Base-by-base conservation (phyloP, 441 rosid genomes). In the Jatropha podagrica region DNA sequence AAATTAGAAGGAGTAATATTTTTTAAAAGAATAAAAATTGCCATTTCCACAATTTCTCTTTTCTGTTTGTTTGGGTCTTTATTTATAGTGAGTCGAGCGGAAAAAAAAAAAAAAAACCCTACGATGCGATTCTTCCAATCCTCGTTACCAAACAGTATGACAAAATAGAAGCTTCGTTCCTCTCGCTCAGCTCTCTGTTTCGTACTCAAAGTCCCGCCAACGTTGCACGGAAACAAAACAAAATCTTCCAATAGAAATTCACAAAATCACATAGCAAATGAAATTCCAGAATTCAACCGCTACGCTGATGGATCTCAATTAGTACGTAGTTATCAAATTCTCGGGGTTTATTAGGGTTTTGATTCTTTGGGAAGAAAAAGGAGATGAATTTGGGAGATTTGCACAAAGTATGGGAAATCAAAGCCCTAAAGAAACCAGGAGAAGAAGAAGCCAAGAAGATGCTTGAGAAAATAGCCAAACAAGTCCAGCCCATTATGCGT, bases 401-500 rank as follows among this genome's bases (percentile, higher is more conserved):
- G 65, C 74, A 92, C 83, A 92, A 86, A 78, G 95, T 93, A 13
- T 95, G 95, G 99, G 97, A 95, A 77, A 81, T 84, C 49, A 91
- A 86, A 77, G 88, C 97, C 56, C 78, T 95, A 65, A 93, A 92
- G 84, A 92, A 89, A 75, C 87, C 93, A 0, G 86, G 82, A 13
- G 86, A 82, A 84, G 97, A 86, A 44, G 95, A 91, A 80, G 99
- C 99, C 9, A 81, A 46, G 84, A 85, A 80, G 79, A 74, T 90
- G 76, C 86, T 95, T 27, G 91, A 90, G 56, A 87, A 86, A 77
- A 84, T 95, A 17, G 94, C 98, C 32, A 88, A 87, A 20, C 97
- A 96, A 78, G 98, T 96, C 68, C 93, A 93, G 42, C 98, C 97
- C 51, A 92, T 93, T 66, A 90, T 95, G 97, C 84, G 75, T 14